phyloP scores from a whole-genome alignment of 2,329 filamentous ascomycete species.

The Knoxdaviesia capensis region DNA sequence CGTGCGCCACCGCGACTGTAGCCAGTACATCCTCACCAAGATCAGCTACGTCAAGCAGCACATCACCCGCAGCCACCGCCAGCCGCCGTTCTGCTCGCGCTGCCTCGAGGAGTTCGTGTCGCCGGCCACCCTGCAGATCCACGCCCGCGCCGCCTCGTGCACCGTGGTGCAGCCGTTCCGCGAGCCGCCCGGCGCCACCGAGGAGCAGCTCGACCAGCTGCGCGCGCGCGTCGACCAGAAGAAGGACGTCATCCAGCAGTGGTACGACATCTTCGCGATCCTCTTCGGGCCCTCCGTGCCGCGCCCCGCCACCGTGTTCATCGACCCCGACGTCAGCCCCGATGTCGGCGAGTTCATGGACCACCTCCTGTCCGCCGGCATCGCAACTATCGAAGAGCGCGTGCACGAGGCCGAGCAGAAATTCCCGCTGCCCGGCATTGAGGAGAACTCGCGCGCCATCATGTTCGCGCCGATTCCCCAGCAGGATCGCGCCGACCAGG shows the following conservation, averaged over 20 bases:
- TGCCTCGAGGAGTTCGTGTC: constrained; percentile 6
- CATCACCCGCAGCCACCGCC: constrained; percentile 7
- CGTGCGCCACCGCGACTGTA: constrained; percentile 6
- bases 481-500: not conserved
- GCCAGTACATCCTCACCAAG: constrained; percentile 7
- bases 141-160: constrained; percentile 5
- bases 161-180: constrained; percentile 2
- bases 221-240: constrained; percentile 7
- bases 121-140: constrained; percentile 5
- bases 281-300: constrained; percentile 6
- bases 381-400: no score
- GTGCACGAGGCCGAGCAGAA: constrained; percentile 1
- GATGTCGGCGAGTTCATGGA: constrained; percentile 6
- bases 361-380: constrained; percentile 1
- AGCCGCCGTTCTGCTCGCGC: constrained; percentile 7
- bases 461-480: not conserved
- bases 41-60: constrained; percentile 11
- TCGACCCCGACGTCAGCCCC: constrained; percentile 7
- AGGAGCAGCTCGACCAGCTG: constrained; percentile 6
- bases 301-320: constrained; percentile 6
- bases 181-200: constrained; percentile 6
- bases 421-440: not conserved
- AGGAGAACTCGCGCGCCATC: not conserved
- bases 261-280: constrained; percentile 8
- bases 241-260: constrained; percentile 7